A percentile compares a stretch with the other conserved stretches of the same genome.
Evolutionary conservation across 2,329 filamentous ascomycete genomes (phyloP).

Genomic region (Lachnellula cervina): DNA sequence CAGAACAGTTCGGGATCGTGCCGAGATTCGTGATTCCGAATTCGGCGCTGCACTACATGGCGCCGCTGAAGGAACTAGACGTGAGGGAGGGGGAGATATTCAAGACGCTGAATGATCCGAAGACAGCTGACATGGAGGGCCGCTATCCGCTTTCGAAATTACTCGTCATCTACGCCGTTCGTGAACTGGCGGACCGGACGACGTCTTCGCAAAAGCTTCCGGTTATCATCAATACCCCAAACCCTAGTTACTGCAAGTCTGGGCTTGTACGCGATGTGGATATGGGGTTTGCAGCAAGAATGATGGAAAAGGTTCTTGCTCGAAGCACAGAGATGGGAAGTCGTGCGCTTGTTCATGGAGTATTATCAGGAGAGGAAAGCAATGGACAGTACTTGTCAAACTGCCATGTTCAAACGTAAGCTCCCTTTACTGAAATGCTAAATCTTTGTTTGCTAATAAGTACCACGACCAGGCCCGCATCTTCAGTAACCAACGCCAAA

Average conservation of each 20-base stretch:
- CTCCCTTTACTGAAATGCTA: not conserved
- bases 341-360: conserved; percentile 33
- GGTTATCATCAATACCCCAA: conserved; percentile 15
- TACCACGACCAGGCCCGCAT: not conserved
- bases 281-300: conserved; percentile 2
- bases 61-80: conserved; percentile 21
- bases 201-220: not conserved
- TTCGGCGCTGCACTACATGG: conserved; percentile 35
- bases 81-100: conserved; percentile 17
- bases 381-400: conserved; percentile 24
- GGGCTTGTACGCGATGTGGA: conserved; percentile 38
- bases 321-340: conserved; percentile 44
- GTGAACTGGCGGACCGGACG: conserved; percentile 32
- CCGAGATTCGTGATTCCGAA: conserved; percentile 24
- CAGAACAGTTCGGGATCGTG: conserved; percentile 14
- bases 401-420: conserved; percentile 1
- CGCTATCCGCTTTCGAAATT: conserved; percentile 43
- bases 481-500: conserved; percentile 29
- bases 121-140: conserved; percentile 2
- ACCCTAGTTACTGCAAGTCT: conserved; percentile 40
- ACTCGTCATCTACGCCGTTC: conserved; percentile 41
- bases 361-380: conserved; percentile 29
- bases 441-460: not conserved
- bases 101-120: conserved; percentile 8
- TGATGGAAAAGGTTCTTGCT: conserved; percentile 35